A percentile compares a stretch with the other conserved stretches of the same genome.
Conservation (phyloP, 2,329 filamentous ascomycete genomes). For the Truncatella angustata region DNA sequence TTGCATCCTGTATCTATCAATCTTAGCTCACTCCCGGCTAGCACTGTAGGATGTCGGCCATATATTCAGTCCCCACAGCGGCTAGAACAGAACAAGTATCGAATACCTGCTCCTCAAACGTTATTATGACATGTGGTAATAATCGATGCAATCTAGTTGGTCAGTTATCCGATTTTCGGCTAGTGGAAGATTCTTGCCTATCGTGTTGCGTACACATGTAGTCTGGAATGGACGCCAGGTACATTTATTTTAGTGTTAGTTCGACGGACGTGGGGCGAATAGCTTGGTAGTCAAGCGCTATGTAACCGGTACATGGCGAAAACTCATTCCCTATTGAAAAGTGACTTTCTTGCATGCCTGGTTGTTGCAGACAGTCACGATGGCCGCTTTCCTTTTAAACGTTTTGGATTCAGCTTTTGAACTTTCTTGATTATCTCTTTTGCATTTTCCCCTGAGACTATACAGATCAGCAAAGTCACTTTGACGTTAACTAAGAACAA, state of each 20-base stretch:
- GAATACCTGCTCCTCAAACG: background rate
- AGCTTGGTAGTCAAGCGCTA: background rate
- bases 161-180: background rate
- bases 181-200: background rate
- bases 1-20: background rate
- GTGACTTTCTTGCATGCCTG: background rate
- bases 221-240: background rate
- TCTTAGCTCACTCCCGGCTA: background rate
- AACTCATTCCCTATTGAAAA: background rate
- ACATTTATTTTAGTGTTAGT: too few species aligned
- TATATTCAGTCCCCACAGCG: background rate
- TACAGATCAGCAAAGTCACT: background rate
- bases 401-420: background rate
- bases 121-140: background rate
- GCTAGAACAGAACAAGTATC: background rate
- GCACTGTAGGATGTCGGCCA: background rate
- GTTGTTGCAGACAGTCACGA: background rate
- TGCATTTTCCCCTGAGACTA: background rate
- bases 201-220: background rate
- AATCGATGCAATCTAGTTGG: background rate
- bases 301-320: background rate
- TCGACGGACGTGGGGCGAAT: slow-evolving; percentile 1
- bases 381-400: background rate
- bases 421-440: background rate
- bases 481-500: too few species aligned